A percentile compares a stretch with the other conserved stretches of the same genome.
phyloP scores from a whole-genome alignment of 1,284 basidiomycete genomes.

The Fistulinella staudtii region DNA sequence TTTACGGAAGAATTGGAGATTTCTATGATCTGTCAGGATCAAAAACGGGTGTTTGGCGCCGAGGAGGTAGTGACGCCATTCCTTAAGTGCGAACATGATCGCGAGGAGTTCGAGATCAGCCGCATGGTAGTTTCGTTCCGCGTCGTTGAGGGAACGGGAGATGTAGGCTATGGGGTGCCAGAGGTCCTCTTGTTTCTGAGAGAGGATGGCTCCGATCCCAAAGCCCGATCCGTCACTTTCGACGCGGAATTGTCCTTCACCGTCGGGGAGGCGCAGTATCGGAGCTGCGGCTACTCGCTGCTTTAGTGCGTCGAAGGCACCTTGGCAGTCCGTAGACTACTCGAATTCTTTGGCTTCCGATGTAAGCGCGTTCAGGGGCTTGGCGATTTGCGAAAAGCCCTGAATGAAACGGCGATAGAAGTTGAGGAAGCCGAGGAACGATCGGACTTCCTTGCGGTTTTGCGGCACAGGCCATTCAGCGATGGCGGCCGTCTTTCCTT shows the following conservation, averaged over 20 bases:
- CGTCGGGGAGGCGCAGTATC: neutral
- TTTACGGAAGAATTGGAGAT: no score
- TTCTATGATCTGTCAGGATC: no score
- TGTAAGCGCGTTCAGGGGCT: neutral
- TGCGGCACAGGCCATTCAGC: no score
- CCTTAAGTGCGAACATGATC: no score
- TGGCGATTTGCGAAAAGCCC: neutral
- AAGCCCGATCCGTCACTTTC: neutral
- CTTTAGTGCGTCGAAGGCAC: no score
- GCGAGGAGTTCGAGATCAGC: neutral
- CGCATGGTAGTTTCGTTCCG: neutral
- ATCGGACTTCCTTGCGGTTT: no score
- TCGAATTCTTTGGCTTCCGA: neutral
- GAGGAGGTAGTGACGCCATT: no score
- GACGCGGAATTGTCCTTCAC: no score
- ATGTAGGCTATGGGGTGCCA: no score
- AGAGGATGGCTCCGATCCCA: neutral
- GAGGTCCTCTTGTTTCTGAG: no score
- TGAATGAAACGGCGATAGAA: neutral
- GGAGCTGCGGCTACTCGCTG: neutral
- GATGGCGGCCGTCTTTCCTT: no score
- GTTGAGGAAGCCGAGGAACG: neutral
- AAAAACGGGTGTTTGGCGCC: no score
- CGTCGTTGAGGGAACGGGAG: neutral
- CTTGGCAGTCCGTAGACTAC: neutral